phyloP scores from a whole-genome alignment of 495 filamentous ascomycete species.

The Ramalina peruviana region DNA sequence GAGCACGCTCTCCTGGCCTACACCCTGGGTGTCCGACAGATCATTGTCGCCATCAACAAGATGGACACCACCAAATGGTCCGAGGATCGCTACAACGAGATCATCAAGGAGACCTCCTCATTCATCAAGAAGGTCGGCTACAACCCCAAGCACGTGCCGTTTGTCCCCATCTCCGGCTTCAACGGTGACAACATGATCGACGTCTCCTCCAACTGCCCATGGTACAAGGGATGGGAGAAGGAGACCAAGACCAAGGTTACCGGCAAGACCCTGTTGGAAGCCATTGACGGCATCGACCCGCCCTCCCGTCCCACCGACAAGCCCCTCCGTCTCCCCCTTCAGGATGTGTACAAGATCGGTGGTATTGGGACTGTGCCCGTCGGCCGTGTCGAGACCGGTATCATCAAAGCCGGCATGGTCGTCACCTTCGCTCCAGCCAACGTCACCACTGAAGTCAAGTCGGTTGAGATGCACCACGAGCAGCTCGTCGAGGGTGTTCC shows the following conservation, averaged over 20 bases:
- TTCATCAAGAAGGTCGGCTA: conserved; percentile 99
- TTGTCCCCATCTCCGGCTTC: conserved; percentile 99
- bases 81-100: conserved; percentile 91
- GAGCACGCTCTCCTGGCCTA: conserved; percentile 99
- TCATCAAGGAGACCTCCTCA: conserved; percentile 99
- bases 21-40: conserved; percentile 99
- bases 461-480: conserved; percentile 99
- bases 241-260: conserved; percentile 84
- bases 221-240: conserved; percentile 99
- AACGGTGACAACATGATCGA: conserved; percentile 99
- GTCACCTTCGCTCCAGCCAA: conserved; percentile 81
- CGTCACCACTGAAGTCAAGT: conserved; percentile 99
- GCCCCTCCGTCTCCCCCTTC: conserved; percentile 98
- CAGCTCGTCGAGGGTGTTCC: conserved; percentile 92
- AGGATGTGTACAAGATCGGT: conserved; percentile 99
- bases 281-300: conserved; percentile 92
- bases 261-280: conserved; percentile 98
- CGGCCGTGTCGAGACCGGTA: conserved; percentile 99
- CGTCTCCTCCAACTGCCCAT: conserved; percentile 82
- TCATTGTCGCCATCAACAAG: conserved; percentile 99
- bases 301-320: conserved; percentile 83
- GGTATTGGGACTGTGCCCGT: conserved; percentile 99
- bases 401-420: conserved; percentile 90
- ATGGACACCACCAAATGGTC: conserved; percentile 99
- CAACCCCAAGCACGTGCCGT: conserved; percentile 96